Evolutionary conservation across 768 basidiomycete species (phyloP), one percentile per base, ranked within the genome.

Genomic region (Asterophora lycoperdoides): DNA sequence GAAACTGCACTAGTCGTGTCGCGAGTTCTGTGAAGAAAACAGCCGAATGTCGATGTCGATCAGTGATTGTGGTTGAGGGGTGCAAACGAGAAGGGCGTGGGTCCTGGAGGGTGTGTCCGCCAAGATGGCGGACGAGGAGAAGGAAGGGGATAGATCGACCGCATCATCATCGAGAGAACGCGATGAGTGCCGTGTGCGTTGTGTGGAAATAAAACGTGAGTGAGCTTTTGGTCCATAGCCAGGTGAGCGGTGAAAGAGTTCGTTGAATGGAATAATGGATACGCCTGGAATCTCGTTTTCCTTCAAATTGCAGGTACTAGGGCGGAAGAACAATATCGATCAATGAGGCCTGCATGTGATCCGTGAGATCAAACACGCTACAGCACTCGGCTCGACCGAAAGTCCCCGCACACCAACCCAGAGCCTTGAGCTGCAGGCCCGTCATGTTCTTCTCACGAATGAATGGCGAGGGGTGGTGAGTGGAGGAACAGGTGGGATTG

Each of bases 291-390:
- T 66, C 19, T 30, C 53, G 38, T 37, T 60, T 23, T 58, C 57
- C 59, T 60, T 62, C 58, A 51, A 56, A 57, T 60, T 58, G 55
- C 23, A 23, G 23, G 23, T 23, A 23, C 60, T 57, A 56, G 57
- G 51, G 57, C 57, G 52, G 59, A 59, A 53, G 61, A 57, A 63
- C 60, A 59, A 60, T 66, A 76, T 75, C 71, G 69, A 76, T 76
- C 73, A 65, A 72, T 73, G 65, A 74, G 68, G 67, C 55, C 47
- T 45, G 44, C 57, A 61, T 65, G 68, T 64, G 63, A 61, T 60
- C 57, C 48, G 40, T 55, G 43, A 23, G 53, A 60, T 57, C 58
- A 56, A 59, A 57, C 59, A 62, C 57, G 64, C 53, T 53, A 57
- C 57, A 56, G 30, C 30, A 46, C 53, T 52, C 56, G 57, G 55